Evolutionary conservation across 2,329 filamentous ascomycete genomes (phyloP).

Genomic region (Penicillium sp.): DNA sequence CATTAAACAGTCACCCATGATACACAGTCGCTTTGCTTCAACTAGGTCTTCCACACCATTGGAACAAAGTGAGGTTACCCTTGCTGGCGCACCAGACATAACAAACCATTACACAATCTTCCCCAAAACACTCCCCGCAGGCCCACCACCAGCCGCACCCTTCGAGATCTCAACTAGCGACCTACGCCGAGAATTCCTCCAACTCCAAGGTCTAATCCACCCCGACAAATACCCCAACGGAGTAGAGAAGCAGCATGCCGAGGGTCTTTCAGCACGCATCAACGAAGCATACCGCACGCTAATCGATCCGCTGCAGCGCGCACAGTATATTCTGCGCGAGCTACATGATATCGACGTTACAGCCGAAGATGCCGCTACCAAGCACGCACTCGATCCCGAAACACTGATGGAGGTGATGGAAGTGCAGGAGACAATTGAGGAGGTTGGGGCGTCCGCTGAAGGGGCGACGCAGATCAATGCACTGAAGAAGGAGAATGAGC

Average conservation of each 20-base stretch:
- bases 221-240: constrained; percentile 51
- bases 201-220: constrained; percentile 63
- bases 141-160: constrained; percentile 72
- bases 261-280: constrained; percentile 76
- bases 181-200: constrained; percentile 81
- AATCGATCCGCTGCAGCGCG: constrained; percentile 70
- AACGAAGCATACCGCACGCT: constrained; percentile 92
- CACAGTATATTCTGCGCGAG: constrained; percentile 78
- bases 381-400: constrained; percentile 66
- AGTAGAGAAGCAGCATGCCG: constrained; percentile 59
- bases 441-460: constrained; percentile 51
- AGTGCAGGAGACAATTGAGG: constrained; percentile 71
- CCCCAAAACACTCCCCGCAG: constrained; percentile 70
- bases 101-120: constrained; percentile 84
- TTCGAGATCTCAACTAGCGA: constrained; percentile 71
- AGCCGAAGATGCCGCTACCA: constrained; percentile 70
- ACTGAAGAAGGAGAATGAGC: constrained; percentile 66
- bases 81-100: constrained; percentile 34
- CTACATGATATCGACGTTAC: constrained; percentile 68
- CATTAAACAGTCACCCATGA: neutral
- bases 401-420: constrained; percentile 86
- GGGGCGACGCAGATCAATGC: constrained; percentile 62
- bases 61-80: constrained; percentile 2
- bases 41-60: constrained; percentile 11
- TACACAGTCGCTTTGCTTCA: constrained; percentile 19